Evolutionary conservation across 2,329 filamentous ascomycete species (phyloP).

Genomic region (Pestalotiopsis sp.): DNA sequence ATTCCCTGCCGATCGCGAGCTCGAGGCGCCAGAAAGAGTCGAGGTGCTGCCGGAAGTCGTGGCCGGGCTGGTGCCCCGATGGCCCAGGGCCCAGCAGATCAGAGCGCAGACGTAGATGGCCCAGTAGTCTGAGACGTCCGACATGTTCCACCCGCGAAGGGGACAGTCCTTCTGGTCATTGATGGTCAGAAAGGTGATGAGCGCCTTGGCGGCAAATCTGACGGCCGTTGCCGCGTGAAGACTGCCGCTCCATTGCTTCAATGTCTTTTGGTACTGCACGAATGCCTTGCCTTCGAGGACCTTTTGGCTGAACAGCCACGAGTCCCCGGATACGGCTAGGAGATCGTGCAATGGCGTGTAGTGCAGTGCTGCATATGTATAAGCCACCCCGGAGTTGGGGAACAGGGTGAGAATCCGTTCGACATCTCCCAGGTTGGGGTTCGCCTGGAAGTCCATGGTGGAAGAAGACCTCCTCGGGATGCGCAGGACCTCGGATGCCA

Average conservation of each 20-base stretch:
- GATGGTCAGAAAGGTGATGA: constrained; percentile 45
- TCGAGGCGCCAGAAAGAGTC: neutral
- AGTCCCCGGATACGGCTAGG: constrained; percentile 59
- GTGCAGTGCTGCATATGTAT: constrained; percentile 58
- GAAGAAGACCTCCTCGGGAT: constrained; percentile 23
- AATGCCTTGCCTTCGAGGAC: constrained; percentile 46
- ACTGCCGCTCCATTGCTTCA: constrained; percentile 37
- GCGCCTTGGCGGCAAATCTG: constrained; percentile 52
- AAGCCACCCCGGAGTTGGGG: constrained; percentile 43
- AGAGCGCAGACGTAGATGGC: constrained; percentile 64
- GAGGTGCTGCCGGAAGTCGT: neutral
- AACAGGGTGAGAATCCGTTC: constrained; percentile 44
- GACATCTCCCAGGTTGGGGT: constrained; percentile 23
- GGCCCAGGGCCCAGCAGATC: constrained; percentile 60
- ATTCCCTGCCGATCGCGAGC: neutral
- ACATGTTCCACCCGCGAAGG: constrained; percentile 49
- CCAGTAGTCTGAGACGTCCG: constrained; percentile 80
- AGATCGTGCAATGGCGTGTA: constrained; percentile 60
- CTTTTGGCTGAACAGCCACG: constrained; percentile 60
- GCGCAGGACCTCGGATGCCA: constrained; percentile 29
- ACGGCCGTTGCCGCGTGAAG: constrained; percentile 44
- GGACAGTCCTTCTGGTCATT: constrained; percentile 19
- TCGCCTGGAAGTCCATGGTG: constrained; percentile 20
- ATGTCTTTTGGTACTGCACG: constrained; percentile 45
- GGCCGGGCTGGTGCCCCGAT: constrained; percentile 21